Evolutionary conservation across 83 land plant species (phyloP).

Genomic region (Diphasiastrum complanatum): DNA sequence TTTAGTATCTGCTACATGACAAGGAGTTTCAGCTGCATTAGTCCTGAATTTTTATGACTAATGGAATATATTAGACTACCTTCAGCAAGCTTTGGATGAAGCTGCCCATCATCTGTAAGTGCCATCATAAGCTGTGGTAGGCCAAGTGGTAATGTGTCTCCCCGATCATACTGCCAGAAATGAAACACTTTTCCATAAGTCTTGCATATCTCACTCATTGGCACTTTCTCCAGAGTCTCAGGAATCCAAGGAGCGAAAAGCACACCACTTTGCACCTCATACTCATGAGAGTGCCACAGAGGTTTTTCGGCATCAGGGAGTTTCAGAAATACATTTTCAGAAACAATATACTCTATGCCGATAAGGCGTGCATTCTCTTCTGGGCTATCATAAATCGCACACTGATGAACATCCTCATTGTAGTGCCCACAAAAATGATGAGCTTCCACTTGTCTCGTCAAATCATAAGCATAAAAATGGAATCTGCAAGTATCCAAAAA

Average conservation of each 20-base stretch:
- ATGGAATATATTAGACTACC: too few relatives aligned
- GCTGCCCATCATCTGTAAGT: constrained; percentile 72
- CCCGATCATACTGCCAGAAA: constrained; percentile 90
- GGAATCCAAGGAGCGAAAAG: constrained; percentile 80
- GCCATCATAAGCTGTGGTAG: constrained; percentile 83
- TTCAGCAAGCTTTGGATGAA: constrained; percentile 41
- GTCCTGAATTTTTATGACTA: too few relatives aligned
- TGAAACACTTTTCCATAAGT: constrained; percentile 85
- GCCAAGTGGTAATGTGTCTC: constrained; percentile 74
- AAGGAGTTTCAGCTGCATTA: too few relatives aligned
- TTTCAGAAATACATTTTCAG: constrained; percentile 53
- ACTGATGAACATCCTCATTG: constrained; percentile 83
- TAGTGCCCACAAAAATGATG: constrained; percentile 81
- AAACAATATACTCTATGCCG: constrained; percentile 77
- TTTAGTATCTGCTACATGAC: too few relatives aligned
- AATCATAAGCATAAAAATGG: constrained; percentile 78
- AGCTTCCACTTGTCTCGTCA: constrained; percentile 83
- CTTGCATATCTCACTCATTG: constrained; percentile 52
- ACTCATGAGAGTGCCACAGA: constrained; percentile 94
- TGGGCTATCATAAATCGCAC: constrained; percentile 61
- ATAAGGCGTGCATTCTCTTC: constrained; percentile 59
- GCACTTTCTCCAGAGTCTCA: constrained; percentile 42
- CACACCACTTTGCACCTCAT: constrained; percentile 85
- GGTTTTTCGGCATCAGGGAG: constrained; percentile 81
- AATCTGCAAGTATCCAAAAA: constrained; percentile 38